A percentile compares a stretch with the other conserved stretches of the same genome.
phyloP scores from a whole-genome alignment of 176 grass and related monocot genomes.

The Neostapfia colusana region DNA sequence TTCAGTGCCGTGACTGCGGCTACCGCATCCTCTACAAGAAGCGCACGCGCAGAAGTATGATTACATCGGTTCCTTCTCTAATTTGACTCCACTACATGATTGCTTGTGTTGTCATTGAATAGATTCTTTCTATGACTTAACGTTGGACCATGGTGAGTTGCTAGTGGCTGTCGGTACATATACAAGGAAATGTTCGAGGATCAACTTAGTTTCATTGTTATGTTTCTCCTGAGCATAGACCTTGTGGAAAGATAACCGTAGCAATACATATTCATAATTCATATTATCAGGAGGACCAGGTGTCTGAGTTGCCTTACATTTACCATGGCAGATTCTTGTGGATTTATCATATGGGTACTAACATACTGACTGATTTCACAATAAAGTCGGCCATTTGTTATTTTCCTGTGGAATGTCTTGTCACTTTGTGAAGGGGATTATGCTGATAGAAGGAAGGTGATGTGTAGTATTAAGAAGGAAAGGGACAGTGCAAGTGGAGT shows the following conservation, averaged over 20 bases:
- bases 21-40: constrained; percentile 66
- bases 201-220: neutral
- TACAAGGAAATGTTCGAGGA: neutral
- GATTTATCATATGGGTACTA: neutral
- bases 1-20: constrained; percentile 55
- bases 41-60: constrained; percentile 46
- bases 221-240: neutral
- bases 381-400: too few relatives aligned
- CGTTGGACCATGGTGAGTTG: too few relatives aligned
- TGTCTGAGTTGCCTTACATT: neutral
- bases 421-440: neutral
- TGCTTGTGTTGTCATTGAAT: neutral
- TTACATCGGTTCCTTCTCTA: neutral
- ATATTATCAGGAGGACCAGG: neutral
- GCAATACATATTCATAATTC: neutral
- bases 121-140: neutral
- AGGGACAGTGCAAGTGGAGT: neutral
- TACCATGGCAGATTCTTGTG: neutral
- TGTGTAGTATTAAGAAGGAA: neutral
- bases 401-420: neutral
- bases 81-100: neutral
- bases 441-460: neutral
- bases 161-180: neutral
- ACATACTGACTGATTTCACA: neutral
- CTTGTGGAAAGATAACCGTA: neutral